These are phyloP conservation scores for Solanum commersonii DNA, from an alignment of 257 asterid genomes.

Conservation along the genomic window DNA sequence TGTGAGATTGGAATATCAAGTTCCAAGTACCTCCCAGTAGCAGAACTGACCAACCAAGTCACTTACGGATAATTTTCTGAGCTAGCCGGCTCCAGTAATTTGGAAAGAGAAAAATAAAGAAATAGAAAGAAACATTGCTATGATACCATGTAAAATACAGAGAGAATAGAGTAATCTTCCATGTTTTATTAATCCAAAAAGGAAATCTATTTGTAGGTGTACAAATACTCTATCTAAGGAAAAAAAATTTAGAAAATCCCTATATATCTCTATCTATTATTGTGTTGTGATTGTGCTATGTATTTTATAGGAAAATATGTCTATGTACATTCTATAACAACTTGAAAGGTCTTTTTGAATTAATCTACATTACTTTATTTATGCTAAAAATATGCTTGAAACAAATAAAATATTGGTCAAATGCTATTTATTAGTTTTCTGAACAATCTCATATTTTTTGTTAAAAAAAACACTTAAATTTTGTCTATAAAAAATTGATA, in stretches of 20 bases:
- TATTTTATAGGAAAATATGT: not conserved
- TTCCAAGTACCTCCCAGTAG: not conserved
- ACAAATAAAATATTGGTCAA: not conserved
- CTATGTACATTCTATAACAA: not conserved
- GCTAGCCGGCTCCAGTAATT: not conserved
- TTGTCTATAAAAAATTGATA: no score
- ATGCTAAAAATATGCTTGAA: not conserved
- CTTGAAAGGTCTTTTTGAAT: not conserved
- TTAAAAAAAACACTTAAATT: no score
- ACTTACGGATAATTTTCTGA: not conserved
- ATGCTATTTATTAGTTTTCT: not conserved
- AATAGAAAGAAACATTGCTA: no score
- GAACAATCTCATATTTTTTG: not conserved
- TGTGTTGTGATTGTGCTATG: not conserved
- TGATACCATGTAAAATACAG: no score
- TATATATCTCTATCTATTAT: not conserved
- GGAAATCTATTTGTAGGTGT: not conserved
- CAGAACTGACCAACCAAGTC: not conserved
- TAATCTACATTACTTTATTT: not conserved
- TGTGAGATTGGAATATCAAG: not conserved
- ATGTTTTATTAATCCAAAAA: no score
- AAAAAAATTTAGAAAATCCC: not conserved
- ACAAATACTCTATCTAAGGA: not conserved
- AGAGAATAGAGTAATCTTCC: not conserved
- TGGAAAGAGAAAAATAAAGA: not conserved